Percentiles rank a stretch among this genome's conserved stretches.
phyloP scores from a whole-genome alignment of 2,329 filamentous ascomycete species.

The Pseudogymnoascus sp. region DNA sequence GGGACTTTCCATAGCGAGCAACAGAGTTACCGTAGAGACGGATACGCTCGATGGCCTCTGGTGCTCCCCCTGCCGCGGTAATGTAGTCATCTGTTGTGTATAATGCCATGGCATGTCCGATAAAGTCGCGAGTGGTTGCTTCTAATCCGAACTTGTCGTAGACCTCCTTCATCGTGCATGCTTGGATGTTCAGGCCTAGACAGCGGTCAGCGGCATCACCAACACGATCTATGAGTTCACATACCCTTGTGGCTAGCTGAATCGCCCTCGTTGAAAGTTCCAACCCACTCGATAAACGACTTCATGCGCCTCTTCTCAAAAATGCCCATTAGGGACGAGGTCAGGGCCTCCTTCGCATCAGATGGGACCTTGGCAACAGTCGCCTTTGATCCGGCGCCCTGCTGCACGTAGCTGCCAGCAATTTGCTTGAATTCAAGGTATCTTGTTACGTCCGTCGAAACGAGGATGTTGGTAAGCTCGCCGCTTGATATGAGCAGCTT shows the following conservation, averaged over 20 bases:
- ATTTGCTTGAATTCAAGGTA: conserved; percentile 93
- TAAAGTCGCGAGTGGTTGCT: conserved; percentile 81
- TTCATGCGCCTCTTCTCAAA: conserved; percentile 98
- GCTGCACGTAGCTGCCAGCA: conserved; percentile 92
- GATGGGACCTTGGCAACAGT: conserved; percentile 96
- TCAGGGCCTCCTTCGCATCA: conserved; percentile 80
- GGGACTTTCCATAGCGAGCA: conserved; percentile 93
- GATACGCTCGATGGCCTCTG: conserved; percentile 85
- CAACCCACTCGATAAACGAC: conserved; percentile 94
- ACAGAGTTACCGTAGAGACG: conserved; percentile 96
- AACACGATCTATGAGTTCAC: conserved; percentile 20
- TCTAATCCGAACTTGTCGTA: conserved; percentile 98
- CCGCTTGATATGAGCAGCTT: conserved; percentile 99
- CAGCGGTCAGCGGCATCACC: conserved; percentile 18
- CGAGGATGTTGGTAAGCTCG: conserved; percentile 96
- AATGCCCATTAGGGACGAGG: conserved; percentile 89
- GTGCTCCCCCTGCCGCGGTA: conserved; percentile 59
- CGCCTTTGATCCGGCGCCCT: conserved; percentile 70
- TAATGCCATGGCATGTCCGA: conserved; percentile 96
- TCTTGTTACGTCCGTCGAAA: conserved; percentile 84
- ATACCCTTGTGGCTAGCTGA: conserved; percentile 82
- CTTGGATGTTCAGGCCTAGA: conserved; percentile 68
- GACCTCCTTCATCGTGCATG: conserved; percentile 91
- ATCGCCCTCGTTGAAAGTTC: conserved; percentile 74
- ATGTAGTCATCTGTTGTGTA: conserved; percentile 89